Conservation (phyloP, 1,284 basidiomycete genomes). For the Fistulinella cinereoalba region DNA sequence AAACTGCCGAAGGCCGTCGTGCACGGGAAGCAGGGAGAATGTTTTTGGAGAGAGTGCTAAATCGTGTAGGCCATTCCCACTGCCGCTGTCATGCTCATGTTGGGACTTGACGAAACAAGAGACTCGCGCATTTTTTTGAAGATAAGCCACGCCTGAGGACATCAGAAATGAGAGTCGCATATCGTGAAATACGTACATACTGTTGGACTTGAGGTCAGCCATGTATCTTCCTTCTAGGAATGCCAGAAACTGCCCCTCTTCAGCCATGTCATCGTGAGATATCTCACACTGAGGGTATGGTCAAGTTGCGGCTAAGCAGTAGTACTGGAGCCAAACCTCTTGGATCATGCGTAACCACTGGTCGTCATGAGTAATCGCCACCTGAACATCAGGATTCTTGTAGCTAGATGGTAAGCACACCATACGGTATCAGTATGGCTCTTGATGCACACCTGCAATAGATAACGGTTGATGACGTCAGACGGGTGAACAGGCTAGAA, state of each 20-base stretch:
- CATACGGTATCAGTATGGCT: too few species aligned
- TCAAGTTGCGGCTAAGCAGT: background rate
- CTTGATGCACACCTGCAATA: background rate
- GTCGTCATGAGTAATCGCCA: conserved; percentile 1
- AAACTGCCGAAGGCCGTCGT: background rate
- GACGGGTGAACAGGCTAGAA: background rate
- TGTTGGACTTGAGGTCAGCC: background rate
- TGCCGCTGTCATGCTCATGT: too few species aligned
- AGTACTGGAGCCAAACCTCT: background rate
- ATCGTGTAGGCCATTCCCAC: too few species aligned
- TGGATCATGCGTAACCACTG: background rate
- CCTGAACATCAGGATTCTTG: background rate
- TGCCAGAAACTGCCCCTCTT: background rate
- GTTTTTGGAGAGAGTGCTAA: too few species aligned
- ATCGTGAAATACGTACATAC: background rate
- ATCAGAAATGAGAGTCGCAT: background rate
- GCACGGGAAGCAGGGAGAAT: too few species aligned
- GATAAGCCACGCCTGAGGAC: background rate
- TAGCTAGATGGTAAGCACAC: too few species aligned
- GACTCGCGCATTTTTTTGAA: background rate
- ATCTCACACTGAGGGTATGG: background rate
- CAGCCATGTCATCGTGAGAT: background rate
- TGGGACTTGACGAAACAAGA: background rate
- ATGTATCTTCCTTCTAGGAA: background rate
- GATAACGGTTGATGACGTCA: conserved; percentile 2